These are phyloP conservation scores for Penicillium sp. DNA, from an alignment of 2,329 filamentous ascomycete species.

Conservation along the genomic window DNA sequence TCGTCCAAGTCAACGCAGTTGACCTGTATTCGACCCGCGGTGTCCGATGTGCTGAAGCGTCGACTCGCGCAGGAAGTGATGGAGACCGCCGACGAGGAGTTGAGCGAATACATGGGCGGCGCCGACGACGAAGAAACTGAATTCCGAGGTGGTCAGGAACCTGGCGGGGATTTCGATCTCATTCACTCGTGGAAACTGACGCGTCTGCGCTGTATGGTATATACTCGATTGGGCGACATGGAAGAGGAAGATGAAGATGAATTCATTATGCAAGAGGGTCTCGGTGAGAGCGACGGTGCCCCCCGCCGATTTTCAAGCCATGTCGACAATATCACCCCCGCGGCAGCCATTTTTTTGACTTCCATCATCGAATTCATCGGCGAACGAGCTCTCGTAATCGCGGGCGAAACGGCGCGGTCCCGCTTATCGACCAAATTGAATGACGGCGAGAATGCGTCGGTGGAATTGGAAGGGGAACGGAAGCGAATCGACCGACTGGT, in stretches of 20 bases:
- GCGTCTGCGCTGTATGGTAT: conserved; percentile 92
- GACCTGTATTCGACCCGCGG: conserved; percentile 67
- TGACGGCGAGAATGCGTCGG: conserved; percentile 55
- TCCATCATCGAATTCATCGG: conserved; percentile 91
- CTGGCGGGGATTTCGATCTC: conserved; percentile 69
- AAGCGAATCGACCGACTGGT: conserved; percentile 58
- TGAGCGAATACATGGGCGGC: conserved; percentile 79
- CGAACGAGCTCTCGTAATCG: conserved; percentile 81
- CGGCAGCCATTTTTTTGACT: conserved; percentile 91
- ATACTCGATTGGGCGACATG: conserved; percentile 90
- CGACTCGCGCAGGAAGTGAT: conserved; percentile 82
- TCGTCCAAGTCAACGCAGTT: conserved; percentile 72
- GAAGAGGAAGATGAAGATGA: conserved; percentile 96
- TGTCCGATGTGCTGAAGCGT: conserved; percentile 80
- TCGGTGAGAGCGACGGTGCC: conserved; percentile 53
- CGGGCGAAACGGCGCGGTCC: conserved; percentile 69
- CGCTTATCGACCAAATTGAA: conserved; percentile 30
- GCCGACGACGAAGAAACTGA: conserved; percentile 67
- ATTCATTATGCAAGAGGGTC: conserved; percentile 72
- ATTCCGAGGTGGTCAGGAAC: conserved; percentile 48
- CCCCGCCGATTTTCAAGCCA: conserved; percentile 53
- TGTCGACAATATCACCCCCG: conserved; percentile 69
- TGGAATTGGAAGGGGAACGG: conserved; percentile 39
- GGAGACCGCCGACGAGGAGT: conserved; percentile 73
- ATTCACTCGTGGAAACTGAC: conserved; percentile 92